These are phyloP conservation scores for Aspergillus conjunctus DNA, from an alignment of 495 filamentous ascomycete species.

Conservation along the genomic window DNA sequence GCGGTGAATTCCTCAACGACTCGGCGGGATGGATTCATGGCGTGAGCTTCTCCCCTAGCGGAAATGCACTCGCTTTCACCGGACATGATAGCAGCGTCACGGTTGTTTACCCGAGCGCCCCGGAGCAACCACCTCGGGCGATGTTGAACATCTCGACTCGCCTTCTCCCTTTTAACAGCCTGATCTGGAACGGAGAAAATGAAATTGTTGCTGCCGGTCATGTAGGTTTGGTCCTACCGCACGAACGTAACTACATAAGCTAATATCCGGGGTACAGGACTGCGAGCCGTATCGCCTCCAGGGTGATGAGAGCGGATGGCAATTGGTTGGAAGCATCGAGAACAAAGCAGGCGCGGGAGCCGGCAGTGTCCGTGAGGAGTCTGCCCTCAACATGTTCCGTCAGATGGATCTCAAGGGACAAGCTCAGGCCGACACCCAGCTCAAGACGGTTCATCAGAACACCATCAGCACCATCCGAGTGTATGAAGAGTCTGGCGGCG, in stretches of 20 bases:
- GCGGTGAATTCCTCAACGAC: slow-evolving; percentile 92
- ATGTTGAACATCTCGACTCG: slow-evolving; percentile 88
- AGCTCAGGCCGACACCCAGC: slow-evolving; percentile 80
- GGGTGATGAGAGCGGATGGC: slow-evolving; percentile 84
- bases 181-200: slow-evolving; percentile 89
- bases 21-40: slow-evolving; percentile 96
- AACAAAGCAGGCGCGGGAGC: slow-evolving; percentile 52
- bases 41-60: slow-evolving; percentile 86
- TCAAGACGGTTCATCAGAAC: slow-evolving; percentile 97
- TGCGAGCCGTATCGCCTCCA: slow-evolving; percentile 91
- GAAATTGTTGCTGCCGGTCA: slow-evolving; percentile 97
- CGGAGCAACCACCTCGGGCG: slow-evolving; percentile 86
- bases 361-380: slow-evolving; percentile 69
- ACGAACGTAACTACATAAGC: background rate
- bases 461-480: slow-evolving; percentile 81
- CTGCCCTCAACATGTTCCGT: slow-evolving; percentile 97
- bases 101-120: slow-evolving; percentile 89
- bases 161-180: slow-evolving; percentile 82
- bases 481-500: slow-evolving; percentile 66
- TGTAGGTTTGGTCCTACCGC: slow-evolving; percentile 40
- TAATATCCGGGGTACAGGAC: slow-evolving; percentile 52
- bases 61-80: slow-evolving; percentile 86
- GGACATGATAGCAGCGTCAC: slow-evolving; percentile 96
- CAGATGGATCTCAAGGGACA: slow-evolving; percentile 99
- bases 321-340: slow-evolving; percentile 81